Base-by-base conservation (phyloP, 441 rosid genomes). In the Populus hybrid region DNA sequence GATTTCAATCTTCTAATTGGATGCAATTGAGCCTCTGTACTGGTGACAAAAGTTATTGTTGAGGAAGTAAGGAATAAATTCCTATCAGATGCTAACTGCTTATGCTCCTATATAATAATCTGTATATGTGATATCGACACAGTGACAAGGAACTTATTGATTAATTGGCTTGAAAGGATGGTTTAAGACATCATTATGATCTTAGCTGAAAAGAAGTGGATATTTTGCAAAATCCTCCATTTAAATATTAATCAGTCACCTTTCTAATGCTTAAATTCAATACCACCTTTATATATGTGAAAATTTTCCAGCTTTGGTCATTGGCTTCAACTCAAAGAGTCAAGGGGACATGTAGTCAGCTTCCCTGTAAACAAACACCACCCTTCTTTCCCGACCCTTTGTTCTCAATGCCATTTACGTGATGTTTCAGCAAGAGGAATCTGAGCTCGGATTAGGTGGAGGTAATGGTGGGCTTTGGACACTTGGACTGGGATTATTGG, bases 341-440 rank as follows among this genome's bases (percentile, higher is more conserved):
- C 50, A 40, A 40, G 50, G 50, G 50, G 50, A 40, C 50, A 40
- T 40, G 50, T 2, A 40, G 14, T 40, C 50, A 40, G 50, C 50
- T 10, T 40, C 50, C 50, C 50, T 61, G 66, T 7, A 61, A 61
- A 61, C 24, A 61, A 19, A 23, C 5, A 5, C 66, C 26, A 19
- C 66, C 23, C 66, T 61, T 61, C 21, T 63, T 30, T 46, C 9
- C 4, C 4, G 10, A 7, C 10, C 38, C 5, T 50, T 70, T 2
- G 40, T 53, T 71, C 16, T 34, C 2, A 61, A 21, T 61, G 28
- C 14, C 21, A 21, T 73, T 6, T 40, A 63, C 71, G 38, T 16
- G 16, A 61, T 79, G 75, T 85, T 81, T 81, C 91, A 96, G 99
- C 97, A 94, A 89, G 99, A 96, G 53, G 99, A 90, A 81, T 89